Evolutionary conservation across 2,329 filamentous ascomycete genomes (phyloP).

Genomic region (Rhytidhysteron rufulum): DNA sequence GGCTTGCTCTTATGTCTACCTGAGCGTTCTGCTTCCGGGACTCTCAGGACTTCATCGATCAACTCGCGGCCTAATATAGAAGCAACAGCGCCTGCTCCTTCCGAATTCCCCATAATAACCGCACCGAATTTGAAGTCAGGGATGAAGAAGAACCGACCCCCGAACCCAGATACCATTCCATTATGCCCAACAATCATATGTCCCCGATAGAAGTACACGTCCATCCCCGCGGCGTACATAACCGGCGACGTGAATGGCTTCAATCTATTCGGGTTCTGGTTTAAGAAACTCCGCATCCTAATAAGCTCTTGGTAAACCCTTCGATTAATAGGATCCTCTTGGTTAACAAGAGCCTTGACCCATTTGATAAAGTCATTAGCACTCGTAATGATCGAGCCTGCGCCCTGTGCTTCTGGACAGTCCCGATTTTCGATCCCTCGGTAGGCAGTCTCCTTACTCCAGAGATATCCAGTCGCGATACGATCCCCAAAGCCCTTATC

Average conservation of each 20-base stretch:
- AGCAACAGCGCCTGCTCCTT: background rate
- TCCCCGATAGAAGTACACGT: slow-evolving; percentile 5
- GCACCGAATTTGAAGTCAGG: slow-evolving; percentile 6
- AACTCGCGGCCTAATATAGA: background rate
- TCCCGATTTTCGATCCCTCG: no score
- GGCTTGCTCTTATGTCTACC: background rate
- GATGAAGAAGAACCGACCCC: slow-evolving; percentile 4
- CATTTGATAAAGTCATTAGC: background rate
- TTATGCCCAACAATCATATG: slow-evolving; percentile 6
- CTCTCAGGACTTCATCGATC: background rate
- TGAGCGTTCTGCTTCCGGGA: background rate
- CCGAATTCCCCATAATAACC: slow-evolving; percentile 5
- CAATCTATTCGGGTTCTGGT: no score
- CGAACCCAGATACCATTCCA: slow-evolving; percentile 4
- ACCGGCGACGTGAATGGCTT: no score
- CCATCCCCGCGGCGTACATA: slow-evolving; percentile 8
- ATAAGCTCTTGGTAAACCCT: no score
- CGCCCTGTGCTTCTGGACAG: background rate
- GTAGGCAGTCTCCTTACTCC: no score
- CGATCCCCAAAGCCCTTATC: no score
- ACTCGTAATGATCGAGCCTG: background rate
- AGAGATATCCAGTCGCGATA: no score
- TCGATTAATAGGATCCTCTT: no score
- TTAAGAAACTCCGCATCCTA: no score
- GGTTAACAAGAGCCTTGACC: no score